phyloP scores from a whole-genome alignment of 2,329 filamentous ascomycete species.

The Neonectria magnoliae region DNA sequence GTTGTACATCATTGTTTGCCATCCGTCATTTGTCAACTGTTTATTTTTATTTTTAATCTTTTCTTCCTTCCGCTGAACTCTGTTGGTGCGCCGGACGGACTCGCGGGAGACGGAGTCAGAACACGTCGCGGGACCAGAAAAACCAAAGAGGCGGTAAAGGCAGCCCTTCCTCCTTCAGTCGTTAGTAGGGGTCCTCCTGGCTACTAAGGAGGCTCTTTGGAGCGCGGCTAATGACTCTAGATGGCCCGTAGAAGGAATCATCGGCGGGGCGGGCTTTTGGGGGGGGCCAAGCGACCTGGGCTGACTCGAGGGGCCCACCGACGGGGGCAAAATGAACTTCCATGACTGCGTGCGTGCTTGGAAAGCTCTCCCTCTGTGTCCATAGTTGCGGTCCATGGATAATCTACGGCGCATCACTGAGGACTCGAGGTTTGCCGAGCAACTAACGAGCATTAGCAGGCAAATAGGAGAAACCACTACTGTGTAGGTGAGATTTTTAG shows the following conservation, averaged over 20 bases:
- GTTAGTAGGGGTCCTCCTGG: background rate
- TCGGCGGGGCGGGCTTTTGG: conserved; percentile 2
- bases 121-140: background rate
- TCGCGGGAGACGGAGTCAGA: conserved; percentile 31
- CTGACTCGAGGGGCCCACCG: conserved; percentile 28
- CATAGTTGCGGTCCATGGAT: background rate
- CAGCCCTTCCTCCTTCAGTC: background rate
- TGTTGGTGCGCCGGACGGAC: conserved; percentile 2
- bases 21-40: background rate
- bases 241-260: conserved; percentile 26
- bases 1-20: background rate
- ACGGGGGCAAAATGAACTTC: conserved; percentile 3
- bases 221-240: conserved; percentile 29
- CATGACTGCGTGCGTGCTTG: conserved; percentile 2
- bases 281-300: conserved; percentile 17
- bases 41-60: background rate
- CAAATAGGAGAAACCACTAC: background rate
- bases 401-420: background rate
- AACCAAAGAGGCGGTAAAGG: conserved; percentile 10
- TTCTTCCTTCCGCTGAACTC: background rate
- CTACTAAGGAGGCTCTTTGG: conserved; percentile 16
- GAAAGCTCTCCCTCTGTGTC: background rate
- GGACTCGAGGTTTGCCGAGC: background rate
- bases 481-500: conserved; percentile 30
- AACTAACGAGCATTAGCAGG: background rate